Conservation (phyloP, 768 basidiomycete species). For the Tephrocybe sp. region DNA sequence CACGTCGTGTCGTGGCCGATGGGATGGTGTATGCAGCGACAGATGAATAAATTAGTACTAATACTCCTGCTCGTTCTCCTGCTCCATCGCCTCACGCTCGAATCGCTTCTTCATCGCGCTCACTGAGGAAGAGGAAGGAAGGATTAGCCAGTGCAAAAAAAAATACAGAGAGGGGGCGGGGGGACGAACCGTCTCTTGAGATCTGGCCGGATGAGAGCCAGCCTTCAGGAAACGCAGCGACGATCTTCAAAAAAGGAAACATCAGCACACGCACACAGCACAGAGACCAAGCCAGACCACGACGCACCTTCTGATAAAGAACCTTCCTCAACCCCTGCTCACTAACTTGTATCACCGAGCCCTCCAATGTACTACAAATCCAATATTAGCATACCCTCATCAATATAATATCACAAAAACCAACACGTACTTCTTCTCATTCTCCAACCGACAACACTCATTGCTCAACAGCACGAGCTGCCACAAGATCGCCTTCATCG, state of each 20-base stretch:
- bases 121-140: constrained; percentile 42
- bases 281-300: background rate
- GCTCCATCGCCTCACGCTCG: constrained; percentile 71
- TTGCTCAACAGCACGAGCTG: constrained; percentile 80
- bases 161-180: background rate
- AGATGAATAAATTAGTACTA: background rate
- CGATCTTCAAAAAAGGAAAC: constrained; percentile 47
- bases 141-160: background rate
- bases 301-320: constrained; percentile 72
- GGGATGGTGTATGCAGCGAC: too few species aligned
- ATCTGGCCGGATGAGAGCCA: constrained; percentile 89
- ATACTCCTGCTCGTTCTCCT: constrained; percentile 32
- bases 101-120: constrained; percentile 83
- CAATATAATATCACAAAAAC: constrained; percentile 3
- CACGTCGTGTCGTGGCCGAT: too few species aligned
- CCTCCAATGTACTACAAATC: constrained; percentile 52
- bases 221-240: constrained; percentile 76
- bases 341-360: constrained; percentile 69
- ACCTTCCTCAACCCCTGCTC: constrained; percentile 80
- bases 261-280: background rate
- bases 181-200: constrained; percentile 72
- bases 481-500: constrained; percentile 81
- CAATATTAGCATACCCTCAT: background rate
- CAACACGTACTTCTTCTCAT: constrained; percentile 57
- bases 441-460: constrained; percentile 71